phyloP scores from a whole-genome alignment of 305 asterid species.

The Coffea humblotiana region DNA sequence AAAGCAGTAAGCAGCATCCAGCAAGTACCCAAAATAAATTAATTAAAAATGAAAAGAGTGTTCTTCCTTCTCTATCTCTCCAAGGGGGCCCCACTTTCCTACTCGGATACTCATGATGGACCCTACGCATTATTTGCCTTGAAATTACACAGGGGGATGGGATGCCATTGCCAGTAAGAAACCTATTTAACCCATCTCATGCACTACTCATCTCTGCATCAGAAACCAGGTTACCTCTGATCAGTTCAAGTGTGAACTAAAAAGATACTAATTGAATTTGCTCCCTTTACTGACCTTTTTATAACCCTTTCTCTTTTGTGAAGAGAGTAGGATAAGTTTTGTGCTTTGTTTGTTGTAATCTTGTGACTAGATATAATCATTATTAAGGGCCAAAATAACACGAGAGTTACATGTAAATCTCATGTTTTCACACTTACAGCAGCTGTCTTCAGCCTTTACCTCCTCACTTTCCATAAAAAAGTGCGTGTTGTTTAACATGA shows the following conservation, averaged over 20 bases:
- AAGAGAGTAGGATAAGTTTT: not conserved
- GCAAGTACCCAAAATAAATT: not conserved
- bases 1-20: too few relatives aligned
- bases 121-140: not conserved
- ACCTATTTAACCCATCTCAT: not conserved
- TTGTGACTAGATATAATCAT: slow-evolving; percentile 13
- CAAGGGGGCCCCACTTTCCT: slow-evolving; percentile 14
- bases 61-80: not conserved
- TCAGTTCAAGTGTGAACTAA: not conserved
- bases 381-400: slow-evolving; percentile 7
- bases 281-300: not conserved
- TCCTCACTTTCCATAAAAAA: not conserved
- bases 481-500: not conserved
- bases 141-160: not conserved
- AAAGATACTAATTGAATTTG: not conserved
- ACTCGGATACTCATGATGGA: slow-evolving; percentile 5
- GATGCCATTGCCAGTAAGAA: not conserved
- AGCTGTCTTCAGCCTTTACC: not conserved
- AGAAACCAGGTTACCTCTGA: not conserved
- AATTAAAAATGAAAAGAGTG: not conserved
- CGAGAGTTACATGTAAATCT: slow-evolving; percentile 24
- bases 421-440: slow-evolving; percentile 9
- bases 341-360: not conserved
- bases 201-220: not conserved
- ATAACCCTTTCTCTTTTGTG: not conserved